Conservation (phyloP, 2,329 filamentous ascomycete species). For the Pseudocercospora eumusae region DNA sequence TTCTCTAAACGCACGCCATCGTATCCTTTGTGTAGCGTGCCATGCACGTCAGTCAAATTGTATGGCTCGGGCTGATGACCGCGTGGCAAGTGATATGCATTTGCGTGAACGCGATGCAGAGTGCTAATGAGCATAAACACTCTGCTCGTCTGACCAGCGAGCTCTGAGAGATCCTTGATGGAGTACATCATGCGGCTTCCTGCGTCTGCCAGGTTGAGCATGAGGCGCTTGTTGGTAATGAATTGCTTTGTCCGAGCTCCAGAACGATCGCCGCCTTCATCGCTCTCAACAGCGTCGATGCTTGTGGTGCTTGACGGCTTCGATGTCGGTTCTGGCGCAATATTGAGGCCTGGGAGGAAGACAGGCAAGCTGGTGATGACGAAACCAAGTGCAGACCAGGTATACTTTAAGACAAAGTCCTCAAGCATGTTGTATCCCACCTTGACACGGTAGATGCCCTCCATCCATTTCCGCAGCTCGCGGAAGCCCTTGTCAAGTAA, state of each 20-base stretch:
- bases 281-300: neutral
- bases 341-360: conserved; percentile 90
- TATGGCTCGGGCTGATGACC: conserved; percentile 75
- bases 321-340: conserved; percentile 60
- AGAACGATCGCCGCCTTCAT: conserved; percentile 23
- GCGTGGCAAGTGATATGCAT: conserved; percentile 74
- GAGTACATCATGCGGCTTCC: conserved; percentile 99
- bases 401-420: conserved; percentile 97
- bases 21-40: conserved; percentile 91
- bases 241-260: conserved; percentile 93
- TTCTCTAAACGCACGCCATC: conserved; percentile 92
- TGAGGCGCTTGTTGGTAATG: conserved; percentile 97
- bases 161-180: conserved; percentile 94
- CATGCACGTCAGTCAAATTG: conserved; percentile 87
- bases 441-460: conserved; percentile 94
- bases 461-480: conserved; percentile 94
- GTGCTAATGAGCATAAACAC: conserved; percentile 96
- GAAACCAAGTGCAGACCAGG: conserved; percentile 97
- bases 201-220: conserved; percentile 94
- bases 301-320: conserved; percentile 51
- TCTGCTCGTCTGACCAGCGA: conserved; percentile 92
- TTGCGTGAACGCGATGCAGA: conserved; percentile 86
- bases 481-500: conserved; percentile 91
- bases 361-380: conserved; percentile 88
- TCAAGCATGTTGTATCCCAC: conserved; percentile 99